A percentile compares a stretch with the other conserved stretches of the same genome.
Evolutionary conservation across 805 yeast species (phyloP).

Genomic region (Debaryomyces prosopidis): DNA sequence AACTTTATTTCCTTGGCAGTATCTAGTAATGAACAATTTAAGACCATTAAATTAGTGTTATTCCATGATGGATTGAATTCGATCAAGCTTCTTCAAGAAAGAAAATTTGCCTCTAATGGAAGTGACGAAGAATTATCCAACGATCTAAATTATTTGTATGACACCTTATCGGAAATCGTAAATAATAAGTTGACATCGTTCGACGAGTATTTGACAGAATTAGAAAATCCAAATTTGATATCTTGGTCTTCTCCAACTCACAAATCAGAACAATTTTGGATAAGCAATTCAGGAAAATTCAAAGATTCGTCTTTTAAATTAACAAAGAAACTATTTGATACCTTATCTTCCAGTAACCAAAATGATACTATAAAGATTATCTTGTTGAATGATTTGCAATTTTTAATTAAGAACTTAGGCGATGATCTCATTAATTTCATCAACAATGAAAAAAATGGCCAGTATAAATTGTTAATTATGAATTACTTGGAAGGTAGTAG

Average conservation of each 20-base stretch:
- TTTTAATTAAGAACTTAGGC: slow-evolving; percentile 41
- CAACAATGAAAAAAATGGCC: slow-evolving; percentile 49
- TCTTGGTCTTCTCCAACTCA: slow-evolving; percentile 89
- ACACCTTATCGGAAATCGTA: slow-evolving; percentile 68
- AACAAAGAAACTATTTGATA: slow-evolving; percentile 58
- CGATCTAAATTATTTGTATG: slow-evolving; percentile 63
- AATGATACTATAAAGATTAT: slow-evolving; percentile 29
- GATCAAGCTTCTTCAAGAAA: slow-evolving; percentile 67
- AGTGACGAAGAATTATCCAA: slow-evolving; percentile 81
- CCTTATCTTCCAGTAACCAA: slow-evolving; percentile 40
- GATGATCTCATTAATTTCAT: slow-evolving; percentile 37
- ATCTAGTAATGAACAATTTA: slow-evolving; percentile 36
- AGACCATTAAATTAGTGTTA: slow-evolving; percentile 64
- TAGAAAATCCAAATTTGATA: slow-evolving; percentile 71
- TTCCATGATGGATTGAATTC: slow-evolving; percentile 74
- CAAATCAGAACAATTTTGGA: slow-evolving; percentile 85
- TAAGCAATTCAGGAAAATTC: slow-evolving; percentile 74
- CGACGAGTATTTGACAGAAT: slow-evolving; percentile 87
- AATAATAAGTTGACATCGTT: slow-evolving; percentile 76
- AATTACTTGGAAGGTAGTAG: slow-evolving; percentile 65
- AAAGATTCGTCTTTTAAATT: slow-evolving; percentile 76
- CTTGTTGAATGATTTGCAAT: slow-evolving; percentile 44
- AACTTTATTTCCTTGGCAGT: slow-evolving; percentile 50
- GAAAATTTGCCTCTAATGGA: slow-evolving; percentile 76
- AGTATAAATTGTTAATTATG: slow-evolving; percentile 77